Conservation (phyloP, 106 monocot species). For the Allium fistulosum region DNA sequence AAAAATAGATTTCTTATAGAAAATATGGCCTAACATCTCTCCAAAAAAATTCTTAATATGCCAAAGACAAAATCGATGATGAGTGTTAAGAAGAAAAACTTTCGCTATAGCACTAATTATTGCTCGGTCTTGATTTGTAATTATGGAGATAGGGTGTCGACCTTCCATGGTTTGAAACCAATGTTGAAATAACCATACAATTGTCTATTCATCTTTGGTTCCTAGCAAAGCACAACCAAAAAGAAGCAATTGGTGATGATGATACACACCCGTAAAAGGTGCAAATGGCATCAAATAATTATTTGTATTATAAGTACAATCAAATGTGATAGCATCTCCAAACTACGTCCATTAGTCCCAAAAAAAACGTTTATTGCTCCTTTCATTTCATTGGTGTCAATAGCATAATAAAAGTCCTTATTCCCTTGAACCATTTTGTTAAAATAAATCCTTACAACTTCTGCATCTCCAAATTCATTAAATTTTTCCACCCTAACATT, state of each 20-base stretch:
- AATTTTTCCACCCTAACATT: no score
- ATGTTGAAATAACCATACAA: conserved; percentile 11
- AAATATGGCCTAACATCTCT: neutral
- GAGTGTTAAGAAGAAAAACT: conserved; percentile 2
- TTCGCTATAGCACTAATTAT: conserved; percentile 7
- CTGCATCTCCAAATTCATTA: no score
- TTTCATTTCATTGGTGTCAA: neutral
- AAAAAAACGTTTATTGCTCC: neutral
- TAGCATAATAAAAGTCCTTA: neutral
- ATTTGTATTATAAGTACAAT: conserved; percentile 11
- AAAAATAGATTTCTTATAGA: neutral
- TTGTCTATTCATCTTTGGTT: conserved; percentile 9
- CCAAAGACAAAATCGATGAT: conserved; percentile 6
- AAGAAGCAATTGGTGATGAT: neutral
- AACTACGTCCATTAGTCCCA: conserved; percentile 4
- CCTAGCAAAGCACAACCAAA: conserved; percentile 3
- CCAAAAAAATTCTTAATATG: neutral
- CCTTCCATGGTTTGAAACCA: conserved; percentile 5
- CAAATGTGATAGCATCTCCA: conserved; percentile 11
- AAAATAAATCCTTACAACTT: no score
- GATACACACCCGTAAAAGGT: conserved; percentile 11
- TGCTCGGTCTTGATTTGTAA: conserved; percentile 7
- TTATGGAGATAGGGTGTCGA: neutral
- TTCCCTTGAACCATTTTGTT: no score
- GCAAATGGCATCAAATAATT: conserved; percentile 7